phyloP scores from a whole-genome alignment of 352 stramenopile species.

The Phytophthora kernoviae region DNA sequence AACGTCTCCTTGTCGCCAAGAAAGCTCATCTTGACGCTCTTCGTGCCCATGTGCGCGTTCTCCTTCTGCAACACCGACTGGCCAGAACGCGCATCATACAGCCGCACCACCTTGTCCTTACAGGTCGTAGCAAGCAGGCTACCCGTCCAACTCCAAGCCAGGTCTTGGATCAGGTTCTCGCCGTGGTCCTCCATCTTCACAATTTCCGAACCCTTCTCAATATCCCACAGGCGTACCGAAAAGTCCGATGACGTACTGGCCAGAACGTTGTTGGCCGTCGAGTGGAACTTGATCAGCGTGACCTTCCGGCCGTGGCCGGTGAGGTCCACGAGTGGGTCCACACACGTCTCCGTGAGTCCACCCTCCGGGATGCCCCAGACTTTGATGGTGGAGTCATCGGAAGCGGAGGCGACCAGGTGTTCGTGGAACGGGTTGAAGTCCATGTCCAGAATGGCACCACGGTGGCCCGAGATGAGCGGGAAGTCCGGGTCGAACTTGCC shows the following conservation, averaged over 20 bases:
- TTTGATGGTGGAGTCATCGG: constrained; percentile 98
- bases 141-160: constrained; percentile 98
- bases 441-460: constrained; percentile 97
- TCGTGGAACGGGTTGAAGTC: constrained; percentile 99
- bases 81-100: constrained; percentile 96
- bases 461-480: constrained; percentile 96
- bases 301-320: constrained; percentile 95
- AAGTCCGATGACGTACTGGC: constrained; percentile 95
- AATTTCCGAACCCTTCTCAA: constrained; percentile 95
- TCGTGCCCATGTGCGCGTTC: constrained; percentile 96
- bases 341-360: constrained; percentile 94
- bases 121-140: constrained; percentile 94
- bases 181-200: constrained; percentile 85
- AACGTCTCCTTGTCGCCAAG: constrained; percentile 96
- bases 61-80: constrained; percentile 77
- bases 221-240: constrained; percentile 99
- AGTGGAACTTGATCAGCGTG: constrained; percentile 98
- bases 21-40: constrained; percentile 98
- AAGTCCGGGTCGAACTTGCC: constrained; percentile 95
- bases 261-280: constrained; percentile 97
- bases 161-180: constrained; percentile 96
- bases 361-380: constrained; percentile 96
- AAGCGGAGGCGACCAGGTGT: constrained; percentile 95
- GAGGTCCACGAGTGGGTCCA: constrained; percentile 96
- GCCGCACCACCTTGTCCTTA: constrained; percentile 98